A percentile compares a stretch with the other conserved stretches of the same genome.
phyloP scores from a whole-genome alignment of 1,284 basidiomycete genomes.

The Apiotrichum gamsii region DNA sequence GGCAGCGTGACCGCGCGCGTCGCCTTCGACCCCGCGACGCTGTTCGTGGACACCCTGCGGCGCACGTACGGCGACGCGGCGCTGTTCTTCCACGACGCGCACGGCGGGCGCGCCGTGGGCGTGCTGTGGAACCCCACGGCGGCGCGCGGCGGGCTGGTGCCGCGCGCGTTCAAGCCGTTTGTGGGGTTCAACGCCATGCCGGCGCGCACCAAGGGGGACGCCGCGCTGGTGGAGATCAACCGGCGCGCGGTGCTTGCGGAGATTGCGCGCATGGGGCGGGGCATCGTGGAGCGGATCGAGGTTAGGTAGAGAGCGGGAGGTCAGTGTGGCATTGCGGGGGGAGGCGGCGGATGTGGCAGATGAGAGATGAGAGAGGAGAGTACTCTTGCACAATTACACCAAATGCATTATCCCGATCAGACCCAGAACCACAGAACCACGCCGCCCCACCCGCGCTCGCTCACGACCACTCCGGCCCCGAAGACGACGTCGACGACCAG shows the following conservation, averaged over 20 bases:
- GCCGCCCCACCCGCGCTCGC: no score
- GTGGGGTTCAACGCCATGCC: slow-evolving; percentile 63
- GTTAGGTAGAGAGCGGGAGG: no score
- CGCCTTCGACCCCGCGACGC: slow-evolving; percentile 67
- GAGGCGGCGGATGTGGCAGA: no score
- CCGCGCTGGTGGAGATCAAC: slow-evolving; percentile 65
- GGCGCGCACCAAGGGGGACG: slow-evolving; percentile 40
- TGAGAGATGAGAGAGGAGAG: no score
- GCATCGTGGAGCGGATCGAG: slow-evolving; percentile 57
- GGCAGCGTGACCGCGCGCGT: slow-evolving; percentile 8
- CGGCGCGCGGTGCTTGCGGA: slow-evolving; percentile 64
- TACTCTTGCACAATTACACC: no score
- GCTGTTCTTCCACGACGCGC: slow-evolving; percentile 75
- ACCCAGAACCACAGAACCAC: no score
- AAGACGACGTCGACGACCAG: no score
- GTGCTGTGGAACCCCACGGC: slow-evolving; percentile 76
- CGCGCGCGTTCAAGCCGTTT: slow-evolving; percentile 68
- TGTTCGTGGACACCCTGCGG: slow-evolving; percentile 62
- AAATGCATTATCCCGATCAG: no score
- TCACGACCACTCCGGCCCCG: no score
- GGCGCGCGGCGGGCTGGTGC: slow-evolving; percentile 24
- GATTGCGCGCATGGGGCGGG: slow-evolving; percentile 69
- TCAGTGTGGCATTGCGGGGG: no score
- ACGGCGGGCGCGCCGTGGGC: slow-evolving; percentile 74
- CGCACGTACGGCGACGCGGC: slow-evolving; percentile 70